These are phyloP conservation scores for Ensete glaucum DNA, from an alignment of 176 grass and related monocot species.

Conservation along the genomic window DNA sequence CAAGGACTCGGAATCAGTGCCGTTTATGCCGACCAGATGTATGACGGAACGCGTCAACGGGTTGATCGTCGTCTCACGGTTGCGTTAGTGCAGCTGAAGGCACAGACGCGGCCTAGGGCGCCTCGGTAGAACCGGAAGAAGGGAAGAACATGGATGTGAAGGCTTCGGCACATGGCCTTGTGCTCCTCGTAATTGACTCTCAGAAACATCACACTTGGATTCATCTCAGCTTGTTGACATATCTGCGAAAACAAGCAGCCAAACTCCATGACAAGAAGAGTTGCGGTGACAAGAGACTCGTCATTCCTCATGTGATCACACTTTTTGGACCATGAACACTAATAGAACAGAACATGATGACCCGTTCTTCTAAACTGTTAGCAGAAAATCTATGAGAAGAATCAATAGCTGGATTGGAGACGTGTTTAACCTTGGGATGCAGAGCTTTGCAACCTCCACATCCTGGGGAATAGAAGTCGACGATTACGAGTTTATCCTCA, in stretches of 20 bases:
- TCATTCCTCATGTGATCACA: too few relatives aligned
- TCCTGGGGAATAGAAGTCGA: constrained; percentile 43
- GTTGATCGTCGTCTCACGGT: constrained; percentile 33
- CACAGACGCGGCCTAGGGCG: constrained; percentile 39
- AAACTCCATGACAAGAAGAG: neutral
- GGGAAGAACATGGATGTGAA: constrained; percentile 30
- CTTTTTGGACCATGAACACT: too few relatives aligned
- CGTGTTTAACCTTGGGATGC: constrained; percentile 53
- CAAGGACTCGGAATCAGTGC: neutral
- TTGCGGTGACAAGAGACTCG: too few relatives aligned
- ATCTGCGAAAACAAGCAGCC: constrained; percentile 30
- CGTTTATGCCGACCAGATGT: neutral
- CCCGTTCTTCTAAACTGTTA: too few relatives aligned
- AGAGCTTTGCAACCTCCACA: constrained; percentile 57
- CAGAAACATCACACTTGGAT: constrained; percentile 47
- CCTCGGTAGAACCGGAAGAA: constrained; percentile 51
- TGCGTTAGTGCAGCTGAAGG: constrained; percentile 62
- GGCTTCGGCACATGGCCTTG: constrained; percentile 28
- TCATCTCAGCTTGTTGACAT: constrained; percentile 39
- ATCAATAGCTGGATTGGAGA: too few relatives aligned
- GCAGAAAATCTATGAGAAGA: too few relatives aligned
- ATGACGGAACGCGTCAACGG: neutral
- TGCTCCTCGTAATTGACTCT: constrained; percentile 43
- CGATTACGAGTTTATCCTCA: constrained; percentile 45
- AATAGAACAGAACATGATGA: too few relatives aligned